Base-by-base conservation (phyloP, 371 early-diverging fungal species). In the Mucor irregularis region DNA sequence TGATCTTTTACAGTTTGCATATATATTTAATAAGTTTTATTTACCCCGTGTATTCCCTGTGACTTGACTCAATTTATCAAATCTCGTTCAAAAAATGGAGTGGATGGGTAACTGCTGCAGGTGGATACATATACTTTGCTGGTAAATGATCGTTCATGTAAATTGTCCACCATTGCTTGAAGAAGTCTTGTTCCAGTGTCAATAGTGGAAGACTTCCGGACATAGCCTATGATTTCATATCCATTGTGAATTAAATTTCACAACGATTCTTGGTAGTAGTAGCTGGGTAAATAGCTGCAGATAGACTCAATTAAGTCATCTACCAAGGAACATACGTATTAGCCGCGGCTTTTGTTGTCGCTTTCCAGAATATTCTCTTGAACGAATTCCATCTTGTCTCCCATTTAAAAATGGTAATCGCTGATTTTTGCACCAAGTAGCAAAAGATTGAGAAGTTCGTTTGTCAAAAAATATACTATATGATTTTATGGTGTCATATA, bases 241-340 rank as follows among this genome's bases (percentile, higher is more conserved):
- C 40, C 52, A 40, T 21, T 33, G n/a, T n/a, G n/a, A n/a, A n/a
- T n/a, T n/a, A n/a, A n/a, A n/a, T n/a, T n/a, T n/a, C n/a, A n/a
- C n/a, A n/a, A n/a, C n/a, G 52, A 52, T 52, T 52, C 52, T 52
- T 52, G 52, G 21, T 52, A 52, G 21, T 42, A n/a, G n/a, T n/a
- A n/a, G n/a, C n/a, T 52, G 28, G 52, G 40, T 40, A 52, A 40
- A 26, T 52, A 52, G 17, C 8, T 52, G 52, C 39, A 52, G 30
- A 52, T 52, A 33, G 52, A 52, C 17, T 52, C 19, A 40, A 52
- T 42, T 21, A 52, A 33, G 26, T 52, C 52, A 40, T 52, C 52
- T 52, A 52, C 19, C 16, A 52, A 31, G 28, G 40, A 52, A 52
- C 26, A 52, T 29, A 33, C 35, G n/a, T n/a, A n/a, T n/a, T 52